Conservation (phyloP, 2,329 filamentous ascomycete genomes). For the Lachnellula cervina region DNA sequence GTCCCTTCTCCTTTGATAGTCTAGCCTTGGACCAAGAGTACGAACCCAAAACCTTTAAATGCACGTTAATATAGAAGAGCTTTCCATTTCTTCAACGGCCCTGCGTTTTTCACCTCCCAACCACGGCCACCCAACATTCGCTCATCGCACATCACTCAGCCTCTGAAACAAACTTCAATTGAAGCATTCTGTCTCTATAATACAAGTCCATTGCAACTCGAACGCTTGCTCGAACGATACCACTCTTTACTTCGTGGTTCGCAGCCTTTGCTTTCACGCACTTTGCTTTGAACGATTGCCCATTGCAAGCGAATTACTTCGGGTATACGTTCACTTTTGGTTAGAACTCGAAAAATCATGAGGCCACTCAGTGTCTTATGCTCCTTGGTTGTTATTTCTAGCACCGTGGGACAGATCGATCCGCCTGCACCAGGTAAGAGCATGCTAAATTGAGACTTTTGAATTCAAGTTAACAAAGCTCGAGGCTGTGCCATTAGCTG, state of each 20-base stretch:
- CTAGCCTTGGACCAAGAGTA: no score
- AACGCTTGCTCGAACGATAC: background rate
- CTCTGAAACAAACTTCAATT: constrained; percentile 1
- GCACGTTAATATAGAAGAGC: background rate
- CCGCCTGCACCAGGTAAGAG: constrained; percentile 15
- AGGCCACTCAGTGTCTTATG: constrained; percentile 7
- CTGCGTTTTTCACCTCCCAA: background rate
- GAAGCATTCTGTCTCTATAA: constrained; percentile 12
- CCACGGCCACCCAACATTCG: background rate
- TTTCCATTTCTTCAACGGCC: background rate
- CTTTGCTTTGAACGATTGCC: background rate
- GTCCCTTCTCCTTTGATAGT: background rate
- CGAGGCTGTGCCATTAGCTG: constrained; percentile 31
- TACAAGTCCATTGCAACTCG: background rate
- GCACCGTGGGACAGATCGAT: constrained; percentile 11
- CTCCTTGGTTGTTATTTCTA: constrained; percentile 10
- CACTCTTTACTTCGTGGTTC: background rate
- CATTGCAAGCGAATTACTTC: background rate
- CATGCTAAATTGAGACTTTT: background rate
- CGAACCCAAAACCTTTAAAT: background rate
- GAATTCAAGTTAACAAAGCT: background rate
- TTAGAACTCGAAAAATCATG: background rate
- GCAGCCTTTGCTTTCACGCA: background rate
- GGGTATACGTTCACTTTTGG: background rate
- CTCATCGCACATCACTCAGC: background rate